phyloP scores from a whole-genome alignment of 2,329 filamentous ascomycete species.

The Aplosporella prunicola region DNA sequence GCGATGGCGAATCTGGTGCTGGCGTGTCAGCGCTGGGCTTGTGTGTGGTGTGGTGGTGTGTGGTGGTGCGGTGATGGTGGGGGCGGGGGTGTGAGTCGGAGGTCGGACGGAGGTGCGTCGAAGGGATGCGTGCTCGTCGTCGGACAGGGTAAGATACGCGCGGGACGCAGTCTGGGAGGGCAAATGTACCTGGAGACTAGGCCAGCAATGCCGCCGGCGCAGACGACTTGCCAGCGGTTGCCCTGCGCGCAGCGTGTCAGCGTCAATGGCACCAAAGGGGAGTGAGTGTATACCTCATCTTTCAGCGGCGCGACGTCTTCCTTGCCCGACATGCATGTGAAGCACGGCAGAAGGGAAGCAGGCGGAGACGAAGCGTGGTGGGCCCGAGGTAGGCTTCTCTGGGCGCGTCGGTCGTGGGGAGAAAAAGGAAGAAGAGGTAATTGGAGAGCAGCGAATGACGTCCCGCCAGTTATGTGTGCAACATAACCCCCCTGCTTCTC shows the following conservation, averaged over 20 bases:
- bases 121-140: not conserved
- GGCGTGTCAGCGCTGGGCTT: not conserved
- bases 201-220: conserved; percentile 64
- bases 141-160: not conserved
- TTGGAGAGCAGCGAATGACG: too few relatives aligned
- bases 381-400: too few relatives aligned
- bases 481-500: too few relatives aligned
- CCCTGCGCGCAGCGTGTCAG: conserved; percentile 40
- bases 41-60: not conserved
- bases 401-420: too few relatives aligned
- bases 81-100: not conserved
- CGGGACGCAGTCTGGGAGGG: not conserved
- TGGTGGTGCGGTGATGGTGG: conserved; percentile 11
- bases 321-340: conserved; percentile 57
- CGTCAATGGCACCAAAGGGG: not conserved
- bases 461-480: too few relatives aligned
- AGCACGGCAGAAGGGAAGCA: too few relatives aligned
- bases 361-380: too few relatives aligned
- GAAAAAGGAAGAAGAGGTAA: too few relatives aligned
- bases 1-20: conserved; percentile 74
- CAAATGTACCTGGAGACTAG: conserved; percentile 69
- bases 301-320: conserved; percentile 57
- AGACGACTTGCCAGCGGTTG: conserved; percentile 55
- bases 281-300: conserved; percentile 48
- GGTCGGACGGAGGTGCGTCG: too few relatives aligned